Conservation (phyloP, 768 basidiomycete genomes). For the Stropharia rugosoannulata region DNA sequence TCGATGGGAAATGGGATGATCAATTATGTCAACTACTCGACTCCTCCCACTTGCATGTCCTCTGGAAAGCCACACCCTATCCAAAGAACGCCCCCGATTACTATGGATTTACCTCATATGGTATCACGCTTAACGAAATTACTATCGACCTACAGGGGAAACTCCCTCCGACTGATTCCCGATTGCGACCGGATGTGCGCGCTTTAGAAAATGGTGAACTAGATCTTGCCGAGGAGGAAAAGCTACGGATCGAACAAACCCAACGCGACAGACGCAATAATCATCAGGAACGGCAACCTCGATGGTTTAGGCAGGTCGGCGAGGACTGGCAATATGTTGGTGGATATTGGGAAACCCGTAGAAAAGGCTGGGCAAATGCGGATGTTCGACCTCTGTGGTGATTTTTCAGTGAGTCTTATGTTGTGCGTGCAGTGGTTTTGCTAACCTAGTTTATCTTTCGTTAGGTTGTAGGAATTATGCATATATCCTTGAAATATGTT, state of each 20-base stretch:
- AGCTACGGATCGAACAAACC: conserved; percentile 68
- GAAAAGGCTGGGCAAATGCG: conserved; percentile 58
- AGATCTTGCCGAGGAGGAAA: conserved; percentile 70
- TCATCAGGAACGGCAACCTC: conserved; percentile 58
- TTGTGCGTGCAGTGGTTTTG: neutral
- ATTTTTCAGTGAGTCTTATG: neutral
- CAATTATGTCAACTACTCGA: conserved; percentile 70
- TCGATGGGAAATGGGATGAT: conserved; percentile 94
- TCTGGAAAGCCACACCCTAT: conserved; percentile 79
- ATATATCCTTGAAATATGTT: neutral
- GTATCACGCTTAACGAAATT: conserved; percentile 80
- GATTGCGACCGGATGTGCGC: conserved; percentile 77
- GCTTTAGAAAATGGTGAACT: conserved; percentile 79
- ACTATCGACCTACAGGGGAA: conserved; percentile 60
- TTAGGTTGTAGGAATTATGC: neutral
- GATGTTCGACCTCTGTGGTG: conserved; percentile 64
- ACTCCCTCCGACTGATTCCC: conserved; percentile 80
- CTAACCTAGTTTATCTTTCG: too few species aligned
- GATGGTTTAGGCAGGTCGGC: conserved; percentile 72
- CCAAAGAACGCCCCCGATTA: conserved; percentile 67
- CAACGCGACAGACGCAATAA: conserved; percentile 71
- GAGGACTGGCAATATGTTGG: conserved; percentile 79
- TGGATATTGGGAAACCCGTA: conserved; percentile 81
- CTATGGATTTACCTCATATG: conserved; percentile 83
- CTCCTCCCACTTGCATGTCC: conserved; percentile 64